Base-by-base conservation (phyloP, 2,329 filamentous ascomycete genomes). In the Pyrenochaeta sp. region DNA sequence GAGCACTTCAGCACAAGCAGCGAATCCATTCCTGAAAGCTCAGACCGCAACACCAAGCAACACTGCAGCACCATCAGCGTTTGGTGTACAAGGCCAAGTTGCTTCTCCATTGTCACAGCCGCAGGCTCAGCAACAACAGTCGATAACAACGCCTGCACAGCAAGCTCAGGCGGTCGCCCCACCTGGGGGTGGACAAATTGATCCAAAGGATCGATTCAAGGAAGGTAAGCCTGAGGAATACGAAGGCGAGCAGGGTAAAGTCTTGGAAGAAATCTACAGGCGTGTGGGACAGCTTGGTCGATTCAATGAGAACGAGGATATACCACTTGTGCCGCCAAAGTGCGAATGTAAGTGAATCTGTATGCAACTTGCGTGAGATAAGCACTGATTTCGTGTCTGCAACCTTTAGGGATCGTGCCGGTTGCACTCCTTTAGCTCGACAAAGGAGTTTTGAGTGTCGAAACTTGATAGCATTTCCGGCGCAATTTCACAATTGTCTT, bases 311-410 rank as follows among this genome's bases (percentile, higher is more conserved):
- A 85, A 86, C 31, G 89, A 88, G 0, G 66, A 87, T 6, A 89
- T 97, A 78, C 93, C 93, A 0, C 82, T 89, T 63, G 78, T 92
- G 40, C 91, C 93, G 17, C 93, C 93, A 0, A 88, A 87, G 75
- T 82, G 86, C 56, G 91, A 94, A 68, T 94, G 87, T 36, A 36
- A 17, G 81, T 15, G 3, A 33, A 17, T 36, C 4, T 7, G 14
- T 36, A 7, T 36, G 23, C 23, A 27, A 15, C n/a, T n/a, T 17
- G 3, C 33, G 7, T 36, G n/a, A 4, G 33, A 36, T n/a, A 17
- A 15, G 17, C n/a, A 36, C 33, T 36, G n/a, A 36, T 7, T 17
- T 36, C 33, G 33, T 7, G 3, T n/a, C 3, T 36, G 3, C n/a
- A 36, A n/a, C 3, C n/a, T 15, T 17, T 17, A 15, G 17, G 33